phyloP scores from a whole-genome alignment of 345 rosid species.

The Populus alba region DNA sequence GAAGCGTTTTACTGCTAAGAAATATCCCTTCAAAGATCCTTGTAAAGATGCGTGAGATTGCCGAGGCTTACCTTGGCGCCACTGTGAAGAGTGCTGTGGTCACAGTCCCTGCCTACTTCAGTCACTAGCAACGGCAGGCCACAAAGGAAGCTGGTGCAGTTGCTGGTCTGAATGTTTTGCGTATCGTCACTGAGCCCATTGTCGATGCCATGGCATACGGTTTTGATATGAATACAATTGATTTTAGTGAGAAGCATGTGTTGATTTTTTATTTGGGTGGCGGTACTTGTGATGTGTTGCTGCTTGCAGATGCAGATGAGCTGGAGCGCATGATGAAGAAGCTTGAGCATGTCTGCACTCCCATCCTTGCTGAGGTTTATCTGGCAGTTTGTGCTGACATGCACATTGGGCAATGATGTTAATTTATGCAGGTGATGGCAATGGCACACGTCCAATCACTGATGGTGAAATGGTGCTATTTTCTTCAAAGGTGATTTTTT shows the following conservation, averaged over 20 bases:
- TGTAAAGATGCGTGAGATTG: conserved; percentile 31
- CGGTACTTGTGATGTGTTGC: conserved; percentile 27
- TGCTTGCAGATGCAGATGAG: conserved; percentile 25
- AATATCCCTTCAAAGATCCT: conserved; percentile 16
- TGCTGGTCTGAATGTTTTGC: conserved; percentile 27
- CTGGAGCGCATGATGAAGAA: conserved; percentile 3
- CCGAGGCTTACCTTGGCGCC: conserved; percentile 26
- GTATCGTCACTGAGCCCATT: conserved; percentile 22
- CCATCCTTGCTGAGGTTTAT: too few relatives aligned
- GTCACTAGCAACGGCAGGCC: conserved; percentile 29
- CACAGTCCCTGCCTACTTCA: conserved; percentile 32
- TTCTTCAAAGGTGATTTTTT: too few relatives aligned
- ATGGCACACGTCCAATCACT: too few relatives aligned
- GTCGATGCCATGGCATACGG: conserved; percentile 33
- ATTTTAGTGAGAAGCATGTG: conserved; percentile 30
- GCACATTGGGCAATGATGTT: too few relatives aligned
- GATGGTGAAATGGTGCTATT: too few relatives aligned
- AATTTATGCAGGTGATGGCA: too few relatives aligned
- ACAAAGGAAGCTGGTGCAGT: conserved; percentile 27
- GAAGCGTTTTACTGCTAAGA: conserved; percentile 28
- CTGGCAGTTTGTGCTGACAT: too few relatives aligned
- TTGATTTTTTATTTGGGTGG: conserved; percentile 27
- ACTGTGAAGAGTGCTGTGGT: conserved; percentile 25
- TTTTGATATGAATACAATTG: conserved; percentile 25
- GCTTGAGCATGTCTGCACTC: too few relatives aligned